phyloP scores from a whole-genome alignment of 768 basidiomycete species.

The Tricholoma bakamatsutake region DNA sequence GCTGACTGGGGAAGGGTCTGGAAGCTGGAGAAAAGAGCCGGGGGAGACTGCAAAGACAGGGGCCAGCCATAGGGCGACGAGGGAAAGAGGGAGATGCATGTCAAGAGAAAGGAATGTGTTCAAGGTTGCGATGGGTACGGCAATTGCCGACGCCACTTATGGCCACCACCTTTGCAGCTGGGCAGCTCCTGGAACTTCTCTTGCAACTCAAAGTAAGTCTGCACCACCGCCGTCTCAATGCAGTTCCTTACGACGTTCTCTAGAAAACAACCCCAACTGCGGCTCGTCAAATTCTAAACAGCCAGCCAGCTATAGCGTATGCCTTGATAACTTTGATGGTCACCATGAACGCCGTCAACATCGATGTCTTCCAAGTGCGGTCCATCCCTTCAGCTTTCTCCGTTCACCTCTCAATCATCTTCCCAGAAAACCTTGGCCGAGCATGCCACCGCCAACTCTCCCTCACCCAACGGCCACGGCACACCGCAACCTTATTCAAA shows the following conservation, averaged over 20 bases:
- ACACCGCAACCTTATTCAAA: constrained; percentile 6
- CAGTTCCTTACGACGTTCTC: too few species aligned
- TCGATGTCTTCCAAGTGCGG: constrained; percentile 69
- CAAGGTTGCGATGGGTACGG: too few species aligned
- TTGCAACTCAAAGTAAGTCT: constrained; percentile 75
- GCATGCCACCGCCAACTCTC: constrained; percentile 31
- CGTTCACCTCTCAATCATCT: not conserved
- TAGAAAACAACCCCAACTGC: constrained; percentile 74
- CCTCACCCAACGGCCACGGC: constrained; percentile 23
- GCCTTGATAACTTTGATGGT: constrained; percentile 76
- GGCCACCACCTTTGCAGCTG: constrained; percentile 48
- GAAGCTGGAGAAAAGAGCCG: constrained; percentile 40
- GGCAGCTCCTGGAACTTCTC: constrained; percentile 69
- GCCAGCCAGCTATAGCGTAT: constrained; percentile 72
- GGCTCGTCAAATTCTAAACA: constrained; percentile 61
- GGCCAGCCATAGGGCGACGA: constrained; percentile 35
- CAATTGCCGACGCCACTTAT: constrained; percentile 13
- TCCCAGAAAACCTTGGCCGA: constrained; percentile 58
- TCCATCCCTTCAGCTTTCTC: not conserved
- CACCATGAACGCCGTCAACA: constrained; percentile 65
- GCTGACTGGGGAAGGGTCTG: constrained; percentile 42
- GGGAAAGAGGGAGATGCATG: constrained; percentile 14
- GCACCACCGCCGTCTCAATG: too few species aligned
- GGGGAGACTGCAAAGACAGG: constrained; percentile 29
- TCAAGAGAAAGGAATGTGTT: too few species aligned